Conservation (phyloP, 768 basidiomycete genomes). For the Cytidiella melzeri region DNA sequence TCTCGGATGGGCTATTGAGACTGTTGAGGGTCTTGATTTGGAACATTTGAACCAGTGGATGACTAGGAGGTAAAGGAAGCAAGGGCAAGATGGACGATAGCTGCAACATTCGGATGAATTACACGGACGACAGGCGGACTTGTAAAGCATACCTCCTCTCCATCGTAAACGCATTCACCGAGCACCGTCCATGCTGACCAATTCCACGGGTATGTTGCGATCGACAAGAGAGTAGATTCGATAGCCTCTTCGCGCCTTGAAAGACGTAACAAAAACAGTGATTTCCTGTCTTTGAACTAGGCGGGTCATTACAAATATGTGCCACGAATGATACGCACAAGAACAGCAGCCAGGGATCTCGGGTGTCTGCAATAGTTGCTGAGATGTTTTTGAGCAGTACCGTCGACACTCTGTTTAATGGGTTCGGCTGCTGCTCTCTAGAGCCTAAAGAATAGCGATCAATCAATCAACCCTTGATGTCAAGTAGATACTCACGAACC, state of each 20-base stretch:
- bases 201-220: constrained; percentile 81
- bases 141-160: constrained; percentile 63
- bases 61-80: constrained; percentile 43
- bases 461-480: neutral
- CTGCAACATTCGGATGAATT: constrained; percentile 18
- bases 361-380: constrained; percentile 39
- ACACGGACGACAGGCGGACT: constrained; percentile 16
- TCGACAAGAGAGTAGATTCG: constrained; percentile 69
- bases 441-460: constrained; percentile 39
- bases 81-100: constrained; percentile 38
- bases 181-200: constrained; percentile 91
- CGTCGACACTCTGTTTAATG: constrained; percentile 53
- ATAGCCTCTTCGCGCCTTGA: constrained; percentile 82
- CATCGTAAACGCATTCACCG: constrained; percentile 71
- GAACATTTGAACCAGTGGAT: constrained; percentile 63
- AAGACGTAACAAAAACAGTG: constrained; percentile 74
- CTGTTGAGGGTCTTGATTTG: constrained; percentile 87
- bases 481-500: constrained; percentile 41
- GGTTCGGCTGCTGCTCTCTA: constrained; percentile 60
- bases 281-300: constrained; percentile 49
- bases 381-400: constrained; percentile 57
- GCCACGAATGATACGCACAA: constrained; percentile 43
- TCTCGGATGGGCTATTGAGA: constrained; percentile 82
- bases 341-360: constrained; percentile 81
- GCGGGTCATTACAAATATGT: constrained; percentile 7